Base-by-base conservation (phyloP, 371 early-diverging fungal species). In the Actinomortierella ambigua region DNA sequence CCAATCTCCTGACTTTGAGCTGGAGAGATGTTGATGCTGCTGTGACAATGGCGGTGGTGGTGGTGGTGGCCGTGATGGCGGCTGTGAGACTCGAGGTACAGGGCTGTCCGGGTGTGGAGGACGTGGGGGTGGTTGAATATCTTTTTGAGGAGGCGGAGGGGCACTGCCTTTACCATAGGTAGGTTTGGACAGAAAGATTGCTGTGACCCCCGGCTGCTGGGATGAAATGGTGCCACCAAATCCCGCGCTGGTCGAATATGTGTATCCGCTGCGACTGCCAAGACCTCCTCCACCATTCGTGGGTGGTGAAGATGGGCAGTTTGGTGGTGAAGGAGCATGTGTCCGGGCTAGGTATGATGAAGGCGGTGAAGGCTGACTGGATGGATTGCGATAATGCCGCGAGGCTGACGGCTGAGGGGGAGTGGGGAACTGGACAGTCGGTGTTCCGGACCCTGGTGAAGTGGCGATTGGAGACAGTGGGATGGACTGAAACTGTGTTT, bases 401-500 rank as follows among this genome's bases (percentile, higher is more conserved):
- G 66, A 50, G 1, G 63, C 63, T 6, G 66, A 62, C 3, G 73
- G 73, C 29, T 63, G 65, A 28, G 70, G 70, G 17, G 53, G 65
- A 24, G 50, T 50, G 3, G 73, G 67, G 63, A 73, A 67, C 53
- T 59, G 13, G 53, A 23, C 5, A 44, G 18, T 5, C 62, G 63
- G 14, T 61, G 40, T 17, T 65, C 71, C 13, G 50, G 59, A 13
- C 9, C 43, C 51, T 20, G 66, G 17, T 9, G 53, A 43, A 0
- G 64, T n/a, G 28, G 34, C 34, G 53, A 71, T 59, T 0, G 71
- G 71, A 4, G 71, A 71, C 14, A 71, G 48, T 27, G 71, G 71
- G 65, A 71, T 71, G 34, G 71, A 71, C 49, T 71, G 71, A 28
- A 71, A 71, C 46, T 65, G 71, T 1, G 66, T 71, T 27, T 71